Conservation (phyloP, 371 early-diverging fungal genomes). For the Mucor indicus region DNA sequence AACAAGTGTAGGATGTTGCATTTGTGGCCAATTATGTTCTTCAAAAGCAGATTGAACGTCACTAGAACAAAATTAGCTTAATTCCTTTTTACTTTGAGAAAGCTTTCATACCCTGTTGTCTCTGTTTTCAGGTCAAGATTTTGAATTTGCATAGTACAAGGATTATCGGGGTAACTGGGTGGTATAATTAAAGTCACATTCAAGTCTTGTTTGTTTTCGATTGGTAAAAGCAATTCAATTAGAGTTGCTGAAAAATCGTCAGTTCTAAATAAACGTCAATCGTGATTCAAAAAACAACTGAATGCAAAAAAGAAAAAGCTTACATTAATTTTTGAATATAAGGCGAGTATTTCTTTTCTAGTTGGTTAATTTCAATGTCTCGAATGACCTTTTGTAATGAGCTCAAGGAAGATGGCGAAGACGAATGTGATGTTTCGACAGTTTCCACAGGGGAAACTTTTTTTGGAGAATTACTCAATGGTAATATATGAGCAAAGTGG, state of each 20-base stretch:
- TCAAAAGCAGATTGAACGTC: constrained; percentile 34
- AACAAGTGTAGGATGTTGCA: constrained; percentile 33
- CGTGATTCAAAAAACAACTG: not conserved
- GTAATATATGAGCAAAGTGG: constrained; percentile 45
- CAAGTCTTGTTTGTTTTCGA: constrained; percentile 17
- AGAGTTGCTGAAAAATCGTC: constrained; percentile 14
- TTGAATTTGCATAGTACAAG: constrained; percentile 34
- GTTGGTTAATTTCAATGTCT: constrained; percentile 38
- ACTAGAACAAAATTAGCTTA: constrained; percentile 6
- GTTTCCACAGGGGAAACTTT: constrained; percentile 12
- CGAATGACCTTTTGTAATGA: constrained; percentile 38
- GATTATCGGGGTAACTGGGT: constrained; percentile 33
- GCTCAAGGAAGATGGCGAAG: constrained; percentile 12
- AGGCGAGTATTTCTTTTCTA: constrained; percentile 30
- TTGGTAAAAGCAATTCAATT: constrained; percentile 23
- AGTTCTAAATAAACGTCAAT: not conserved
- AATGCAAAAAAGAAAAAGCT: too few relatives aligned
- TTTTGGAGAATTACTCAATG: constrained; percentile 26
- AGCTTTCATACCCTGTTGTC: constrained; percentile 19
- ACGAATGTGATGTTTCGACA: constrained; percentile 4
- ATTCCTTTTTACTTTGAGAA: not conserved
- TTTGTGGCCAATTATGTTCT: constrained; percentile 38
- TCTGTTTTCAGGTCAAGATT: constrained; percentile 20
- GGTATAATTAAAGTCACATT: constrained; percentile 33
- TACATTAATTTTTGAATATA: constrained; percentile 28